Conservation (phyloP, 176 grass and related monocot genomes). For the Saccharum spontaneum region DNA sequence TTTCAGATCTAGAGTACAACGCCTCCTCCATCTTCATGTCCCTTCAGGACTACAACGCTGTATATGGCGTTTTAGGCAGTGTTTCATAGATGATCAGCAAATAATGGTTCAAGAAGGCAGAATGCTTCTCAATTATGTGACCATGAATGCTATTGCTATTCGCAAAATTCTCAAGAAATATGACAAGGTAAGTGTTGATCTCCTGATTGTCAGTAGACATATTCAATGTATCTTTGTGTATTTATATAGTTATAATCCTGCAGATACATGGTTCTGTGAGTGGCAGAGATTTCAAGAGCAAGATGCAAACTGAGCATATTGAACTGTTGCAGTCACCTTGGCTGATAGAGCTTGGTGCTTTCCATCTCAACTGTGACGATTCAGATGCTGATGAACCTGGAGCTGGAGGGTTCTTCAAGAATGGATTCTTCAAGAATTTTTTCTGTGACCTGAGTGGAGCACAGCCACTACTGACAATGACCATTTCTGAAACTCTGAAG, state of each 20-base stretch:
- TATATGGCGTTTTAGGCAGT: constrained; percentile 62
- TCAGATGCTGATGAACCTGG: constrained; percentile 38
- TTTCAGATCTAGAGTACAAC: constrained; percentile 76
- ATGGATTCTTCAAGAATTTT: constrained; percentile 59
- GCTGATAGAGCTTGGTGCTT: constrained; percentile 71
- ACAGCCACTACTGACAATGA: constrained; percentile 59
- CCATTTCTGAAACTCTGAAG: constrained; percentile 51
- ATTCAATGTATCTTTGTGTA: neutral
- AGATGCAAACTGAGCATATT: constrained; percentile 60
- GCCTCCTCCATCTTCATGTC: constrained; percentile 69
- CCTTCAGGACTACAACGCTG: constrained; percentile 63
- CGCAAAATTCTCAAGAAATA: constrained; percentile 86
- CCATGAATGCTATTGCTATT: constrained; percentile 86
- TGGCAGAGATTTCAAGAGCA: constrained; percentile 74
- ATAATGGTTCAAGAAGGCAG: constrained; percentile 79
- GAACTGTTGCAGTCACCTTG: constrained; percentile 80
- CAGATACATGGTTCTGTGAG: constrained; percentile 73
- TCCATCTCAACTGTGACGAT: constrained; percentile 63
- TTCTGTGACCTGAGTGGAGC: constrained; percentile 53
- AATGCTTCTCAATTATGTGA: constrained; percentile 70
- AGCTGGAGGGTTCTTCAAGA: constrained; percentile 38
- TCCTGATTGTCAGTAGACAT: neutral
- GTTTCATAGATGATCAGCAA: constrained; percentile 78
- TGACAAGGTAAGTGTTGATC: constrained; percentile 53
- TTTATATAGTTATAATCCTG: neutral